Evolutionary conservation across 768 basidiomycete species (phyloP), one percentile per base, ranked within the genome.

Genomic region (Lactarius psammicola): DNA sequence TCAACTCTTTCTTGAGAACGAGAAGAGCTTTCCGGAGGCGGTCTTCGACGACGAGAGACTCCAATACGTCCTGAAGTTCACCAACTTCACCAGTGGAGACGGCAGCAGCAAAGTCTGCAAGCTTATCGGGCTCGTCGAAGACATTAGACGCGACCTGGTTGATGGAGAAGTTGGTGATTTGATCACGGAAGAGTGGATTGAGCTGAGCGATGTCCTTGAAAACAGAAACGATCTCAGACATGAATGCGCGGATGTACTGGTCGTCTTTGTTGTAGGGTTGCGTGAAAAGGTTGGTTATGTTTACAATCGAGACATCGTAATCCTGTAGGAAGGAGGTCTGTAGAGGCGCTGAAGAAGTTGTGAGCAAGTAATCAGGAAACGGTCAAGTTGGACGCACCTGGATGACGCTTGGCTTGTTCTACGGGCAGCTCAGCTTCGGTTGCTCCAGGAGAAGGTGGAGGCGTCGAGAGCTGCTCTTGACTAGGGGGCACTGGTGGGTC

Each of bases 191-290:
- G 69, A 98, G 86, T 2, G 95, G 95, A 76, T 97, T 96, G 51
- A 98, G 84, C 75, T 95, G 93, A 0, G 95, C 95, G 66, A 98
- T 97, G 74, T 98, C 95, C 80, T 98, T 98, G 85, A 98, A 98
- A 44, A 95, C 94, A 54, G 91, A 89, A 69, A 98, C 90, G 66
- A 98, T 94, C 77, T 98, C 96, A 51, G 89, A 89, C 86, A 94
- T 95, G 77, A 97, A 92, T 4, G 96, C 96, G 31, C 94, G 90
- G 71, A 96, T 89, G 75, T 95, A 90, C 75, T 97, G 95, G 77
- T 95, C 89, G 75, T 95, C 92, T 75, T 95, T 93, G 79, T 89
- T 87, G 80, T 89, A 95, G 0, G 93, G 86, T 67, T 88, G 85
- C 5, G 92, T 89, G 31, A 77, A 74, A 56, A 97, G 84, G 73